These are phyloP conservation scores for Aegilops sharonensis DNA, from an alignment of 176 grass and related monocot genomes.

Conservation along the genomic window DNA sequence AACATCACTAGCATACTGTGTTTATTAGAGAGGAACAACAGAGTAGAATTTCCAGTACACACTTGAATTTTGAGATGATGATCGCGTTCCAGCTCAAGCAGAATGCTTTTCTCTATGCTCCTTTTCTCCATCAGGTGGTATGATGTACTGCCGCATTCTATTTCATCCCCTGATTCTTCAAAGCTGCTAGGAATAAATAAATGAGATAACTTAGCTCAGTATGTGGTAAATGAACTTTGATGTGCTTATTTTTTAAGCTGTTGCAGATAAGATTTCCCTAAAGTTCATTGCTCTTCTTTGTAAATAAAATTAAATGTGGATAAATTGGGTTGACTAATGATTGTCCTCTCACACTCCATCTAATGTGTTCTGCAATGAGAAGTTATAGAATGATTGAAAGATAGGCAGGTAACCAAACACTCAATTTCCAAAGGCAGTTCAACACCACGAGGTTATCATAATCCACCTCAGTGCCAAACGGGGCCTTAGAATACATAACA, in stretches of 20 bases:
- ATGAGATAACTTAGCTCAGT: not conserved
- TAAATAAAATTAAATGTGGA: not conserved
- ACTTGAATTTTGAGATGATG: slow-evolving; percentile 73
- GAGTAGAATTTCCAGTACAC: not conserved
- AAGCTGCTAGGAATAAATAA: slow-evolving; percentile 51
- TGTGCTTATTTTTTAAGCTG: not conserved
- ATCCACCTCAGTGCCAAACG: too few relatives aligned
- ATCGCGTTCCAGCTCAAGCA: slow-evolving; percentile 70
- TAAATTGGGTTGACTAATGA: not conserved
- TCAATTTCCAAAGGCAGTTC: not conserved
- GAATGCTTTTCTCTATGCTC: slow-evolving; percentile 58
- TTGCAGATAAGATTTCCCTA: not conserved
- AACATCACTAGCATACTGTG: not conserved
- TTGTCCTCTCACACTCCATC: not conserved
- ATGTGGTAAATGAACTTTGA: not conserved
- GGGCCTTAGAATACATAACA: too few relatives aligned
- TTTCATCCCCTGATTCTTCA: slow-evolving; percentile 53
- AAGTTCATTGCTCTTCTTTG: not conserved
- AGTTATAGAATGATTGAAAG: not conserved
- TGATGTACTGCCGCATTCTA: slow-evolving; percentile 25
- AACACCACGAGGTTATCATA: too few relatives aligned
- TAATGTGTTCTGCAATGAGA: not conserved
- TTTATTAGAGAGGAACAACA: not conserved
- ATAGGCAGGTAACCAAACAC: not conserved
- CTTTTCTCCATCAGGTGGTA: slow-evolving; percentile 67